Percentiles rank a stretch among this genome's conserved stretches.
phyloP scores from a whole-genome alignment of 2,329 filamentous ascomycete genomes.

The Trichoderma semiorbis region DNA sequence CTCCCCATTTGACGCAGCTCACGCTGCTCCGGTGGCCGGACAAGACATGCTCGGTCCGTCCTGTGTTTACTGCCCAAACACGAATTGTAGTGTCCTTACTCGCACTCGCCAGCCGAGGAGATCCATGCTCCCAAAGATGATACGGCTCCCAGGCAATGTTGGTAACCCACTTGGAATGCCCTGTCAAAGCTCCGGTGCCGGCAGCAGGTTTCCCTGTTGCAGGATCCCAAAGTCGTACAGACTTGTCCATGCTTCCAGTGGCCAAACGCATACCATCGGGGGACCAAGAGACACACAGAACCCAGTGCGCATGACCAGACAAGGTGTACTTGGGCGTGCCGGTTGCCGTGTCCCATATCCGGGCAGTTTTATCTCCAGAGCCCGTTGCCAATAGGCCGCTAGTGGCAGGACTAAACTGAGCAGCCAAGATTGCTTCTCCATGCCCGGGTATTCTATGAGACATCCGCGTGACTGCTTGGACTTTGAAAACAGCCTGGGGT shows the following conservation, averaged over 20 bases:
- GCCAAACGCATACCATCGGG: constrained; percentile 78
- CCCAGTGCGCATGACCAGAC: constrained; percentile 86
- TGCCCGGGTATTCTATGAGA: constrained; percentile 86
- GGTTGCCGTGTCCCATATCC: constrained; percentile 93
- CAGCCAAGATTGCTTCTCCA: constrained; percentile 82
- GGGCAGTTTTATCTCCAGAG: constrained; percentile 83
- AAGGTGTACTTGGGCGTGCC: constrained; percentile 84
- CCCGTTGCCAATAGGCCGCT: constrained; percentile 81
- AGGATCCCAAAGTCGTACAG: constrained; percentile 85
- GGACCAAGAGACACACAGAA: constrained; percentile 81
- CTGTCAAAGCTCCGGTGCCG: constrained; percentile 64
- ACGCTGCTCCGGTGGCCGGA: constrained; percentile 87
- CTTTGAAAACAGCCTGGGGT: constrained; percentile 90
- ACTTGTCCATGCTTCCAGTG: constrained; percentile 91
- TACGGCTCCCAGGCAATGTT: constrained; percentile 91
- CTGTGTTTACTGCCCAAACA: constrained; percentile 79
- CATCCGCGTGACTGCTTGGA: constrained; percentile 87
- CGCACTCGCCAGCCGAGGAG: constrained; percentile 76
- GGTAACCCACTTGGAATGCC: constrained; percentile 86
- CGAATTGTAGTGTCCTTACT: constrained; percentile 87
- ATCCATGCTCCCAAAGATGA: constrained; percentile 72
- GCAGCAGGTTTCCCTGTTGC: constrained; percentile 70
- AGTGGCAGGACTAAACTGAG: constrained; percentile 77
- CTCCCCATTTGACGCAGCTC: constrained; percentile 91
- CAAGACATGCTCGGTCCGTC: constrained; percentile 75